phyloP scores from a whole-genome alignment of 1,139 yeast species.

The Lodderomyces theae region DNA sequence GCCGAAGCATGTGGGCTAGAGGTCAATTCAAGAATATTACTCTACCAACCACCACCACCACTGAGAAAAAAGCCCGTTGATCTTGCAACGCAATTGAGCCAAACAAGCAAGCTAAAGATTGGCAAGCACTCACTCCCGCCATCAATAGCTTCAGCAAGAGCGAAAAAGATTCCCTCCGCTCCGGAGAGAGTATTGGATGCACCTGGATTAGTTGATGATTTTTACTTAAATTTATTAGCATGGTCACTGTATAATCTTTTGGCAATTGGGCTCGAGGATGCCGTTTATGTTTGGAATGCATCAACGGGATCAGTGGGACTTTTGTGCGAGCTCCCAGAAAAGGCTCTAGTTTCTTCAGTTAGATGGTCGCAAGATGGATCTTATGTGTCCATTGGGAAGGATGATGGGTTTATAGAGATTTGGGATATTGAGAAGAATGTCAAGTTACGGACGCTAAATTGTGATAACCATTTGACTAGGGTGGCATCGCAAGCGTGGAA shows the following conservation, averaged over 20 bases:
- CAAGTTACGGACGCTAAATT: slow-evolving; percentile 74
- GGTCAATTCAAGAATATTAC: slow-evolving; percentile 78
- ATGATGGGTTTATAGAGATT: slow-evolving; percentile 82
- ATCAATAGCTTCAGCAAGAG: slow-evolving; percentile 50
- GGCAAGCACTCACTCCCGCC: slow-evolving; percentile 33
- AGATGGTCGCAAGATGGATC: slow-evolving; percentile 93
- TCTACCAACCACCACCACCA: slow-evolving; percentile 87
- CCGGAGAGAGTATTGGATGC: slow-evolving; percentile 96
- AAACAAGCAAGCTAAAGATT: slow-evolving; percentile 19
- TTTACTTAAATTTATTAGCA: slow-evolving; percentile 78
- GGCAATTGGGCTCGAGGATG: slow-evolving; percentile 85
- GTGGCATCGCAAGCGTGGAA: slow-evolving; percentile 88
- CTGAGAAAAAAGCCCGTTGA: slow-evolving; percentile 59
- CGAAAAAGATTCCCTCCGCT: slow-evolving; percentile 76
- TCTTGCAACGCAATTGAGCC: slow-evolving; percentile 31
- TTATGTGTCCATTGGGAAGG: slow-evolving; percentile 79
- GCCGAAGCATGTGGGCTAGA: slow-evolving; percentile 95
- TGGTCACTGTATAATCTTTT: slow-evolving; percentile 85
- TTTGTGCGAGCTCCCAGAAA: slow-evolving; percentile 56
- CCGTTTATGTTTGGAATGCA: slow-evolving; percentile 93
- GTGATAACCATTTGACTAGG: slow-evolving; percentile 60
- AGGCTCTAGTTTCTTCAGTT: slow-evolving; percentile 64
- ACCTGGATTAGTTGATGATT: slow-evolving; percentile 92
- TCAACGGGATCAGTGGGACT: slow-evolving; percentile 74
- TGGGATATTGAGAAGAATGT: slow-evolving; percentile 88